Conservation (phyloP, 306 rosid genomes). For the Casuarina equisetifolia region DNA sequence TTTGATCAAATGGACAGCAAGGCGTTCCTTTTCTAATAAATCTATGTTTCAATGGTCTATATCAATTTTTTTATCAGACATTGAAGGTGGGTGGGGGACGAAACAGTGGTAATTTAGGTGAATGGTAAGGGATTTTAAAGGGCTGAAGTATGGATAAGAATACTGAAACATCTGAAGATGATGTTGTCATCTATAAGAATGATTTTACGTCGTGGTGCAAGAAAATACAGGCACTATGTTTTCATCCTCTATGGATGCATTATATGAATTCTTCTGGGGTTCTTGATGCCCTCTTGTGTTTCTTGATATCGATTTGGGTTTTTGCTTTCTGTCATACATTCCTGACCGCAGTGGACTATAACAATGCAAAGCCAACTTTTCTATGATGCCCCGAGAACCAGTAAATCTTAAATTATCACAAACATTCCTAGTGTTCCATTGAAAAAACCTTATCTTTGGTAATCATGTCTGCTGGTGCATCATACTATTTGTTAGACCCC, state of each 20-base stretch:
- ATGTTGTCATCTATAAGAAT: neutral
- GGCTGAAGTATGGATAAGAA: neutral
- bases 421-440: neutral
- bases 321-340: conserved; percentile 1
- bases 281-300: neutral
- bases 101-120: neutral
- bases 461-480: neutral
- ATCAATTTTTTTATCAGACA: neutral
- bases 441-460: neutral
- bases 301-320: neutral
- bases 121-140: neutral
- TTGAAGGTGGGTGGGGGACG: neutral
- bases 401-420: neutral
- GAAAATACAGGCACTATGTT: neutral
- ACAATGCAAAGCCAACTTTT: neutral
- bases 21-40: neutral
- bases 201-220: neutral
- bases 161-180: neutral
- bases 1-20: neutral
- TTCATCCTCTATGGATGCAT: neutral
- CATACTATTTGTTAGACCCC: neutral
- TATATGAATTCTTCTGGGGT: neutral
- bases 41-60: neutral
- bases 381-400: neutral
- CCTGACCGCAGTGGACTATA: neutral